Evolutionary conservation across 306 rosid species (phyloP).

Genomic region (Macrotyloma uniflorum): DNA sequence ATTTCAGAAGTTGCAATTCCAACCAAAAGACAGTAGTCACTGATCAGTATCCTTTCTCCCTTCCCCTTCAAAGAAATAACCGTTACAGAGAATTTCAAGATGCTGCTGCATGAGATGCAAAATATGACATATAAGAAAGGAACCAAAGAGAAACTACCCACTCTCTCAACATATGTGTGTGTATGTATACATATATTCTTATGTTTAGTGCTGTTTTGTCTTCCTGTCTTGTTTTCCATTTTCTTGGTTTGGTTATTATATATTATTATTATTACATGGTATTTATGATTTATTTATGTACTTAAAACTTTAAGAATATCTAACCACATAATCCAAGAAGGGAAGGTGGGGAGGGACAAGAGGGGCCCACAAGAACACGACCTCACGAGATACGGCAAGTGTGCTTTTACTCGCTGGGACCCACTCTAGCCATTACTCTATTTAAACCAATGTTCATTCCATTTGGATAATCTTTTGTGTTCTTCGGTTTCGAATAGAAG

Average conservation of each 20-base stretch:
- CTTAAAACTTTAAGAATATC: background rate
- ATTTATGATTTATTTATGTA: background rate
- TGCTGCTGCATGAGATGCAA: conserved; percentile 40
- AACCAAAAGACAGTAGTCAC: conserved; percentile 25
- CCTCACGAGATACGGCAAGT: conserved; percentile 33
- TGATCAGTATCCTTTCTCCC: conserved; percentile 29
- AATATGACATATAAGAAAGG: background rate
- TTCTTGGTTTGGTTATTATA: background rate
- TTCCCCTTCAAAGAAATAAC: conserved; percentile 42
- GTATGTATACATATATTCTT: background rate
- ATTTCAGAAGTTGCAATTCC: conserved; percentile 42
- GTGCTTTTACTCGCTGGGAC: conserved; percentile 41
- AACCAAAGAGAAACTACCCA: background rate
- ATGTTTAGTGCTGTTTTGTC: conserved; percentile 8
- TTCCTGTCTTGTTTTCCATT: conserved; percentile 8
- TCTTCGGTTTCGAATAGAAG: background rate
- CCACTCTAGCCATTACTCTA: conserved; percentile 33
- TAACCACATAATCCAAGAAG: background rate
- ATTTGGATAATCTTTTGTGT: background rate
- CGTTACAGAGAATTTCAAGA: conserved; percentile 46
- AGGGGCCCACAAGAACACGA: conserved; percentile 29
- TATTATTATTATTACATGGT: no score
- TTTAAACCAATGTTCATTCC: background rate
- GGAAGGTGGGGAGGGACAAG: conserved; percentile 27
- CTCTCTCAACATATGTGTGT: background rate